Evolutionary conservation across 192 early-diverging fungal genomes (phyloP), one percentile per base, ranked within the genome.

Genomic region (Rhizophlyctis rosea): DNA sequence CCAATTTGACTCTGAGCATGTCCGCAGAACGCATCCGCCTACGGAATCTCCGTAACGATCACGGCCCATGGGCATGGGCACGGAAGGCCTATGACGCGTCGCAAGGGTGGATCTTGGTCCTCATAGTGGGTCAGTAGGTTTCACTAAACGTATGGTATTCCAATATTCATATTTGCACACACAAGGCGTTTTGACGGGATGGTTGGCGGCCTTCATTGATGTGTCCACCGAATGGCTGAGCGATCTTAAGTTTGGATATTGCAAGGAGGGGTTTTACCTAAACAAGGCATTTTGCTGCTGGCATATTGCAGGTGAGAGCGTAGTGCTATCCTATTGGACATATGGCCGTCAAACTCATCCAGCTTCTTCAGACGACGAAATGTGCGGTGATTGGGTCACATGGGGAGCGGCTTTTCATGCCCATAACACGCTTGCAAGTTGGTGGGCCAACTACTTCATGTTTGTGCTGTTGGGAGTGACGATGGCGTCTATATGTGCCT

Each of bases 261-360:
- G 81, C 59, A 29, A 11, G 2, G 76, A 62, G 14, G 76, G 73
- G 7, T 78, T 78, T 54, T 83, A 78, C 53, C 55, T 80, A 30
- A 68, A 61, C 53, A 44, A 68, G 34, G 68, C 76, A 54, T 83
- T 83, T 57, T 83, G 81, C 58, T 83, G 81, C 52, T 78, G 74
- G 73, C 68, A 68, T 57, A 53, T 64, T 21, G 62, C 60, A 11
- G 73, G 77, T 65, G 27, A 11, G 67, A 21, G 21, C 7, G 30
- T 34, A 49, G 32, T 13, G 44, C n/a, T n/a, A n/a, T n/a, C n/a
- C n/a, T n/a, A 48, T 47, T 49, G 4, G 44, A 18, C 14, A 23
- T 31, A 18, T 48, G n/a, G 3, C 34, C 1, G 34, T 1, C 24
- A 34, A 16, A n/a, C 21, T 23, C 9, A 35, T 57, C 25, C n/a